These are phyloP conservation scores for Aspergillus arachidicola DNA, from an alignment of 2,329 filamentous ascomycete genomes.

Conservation along the genomic window DNA sequence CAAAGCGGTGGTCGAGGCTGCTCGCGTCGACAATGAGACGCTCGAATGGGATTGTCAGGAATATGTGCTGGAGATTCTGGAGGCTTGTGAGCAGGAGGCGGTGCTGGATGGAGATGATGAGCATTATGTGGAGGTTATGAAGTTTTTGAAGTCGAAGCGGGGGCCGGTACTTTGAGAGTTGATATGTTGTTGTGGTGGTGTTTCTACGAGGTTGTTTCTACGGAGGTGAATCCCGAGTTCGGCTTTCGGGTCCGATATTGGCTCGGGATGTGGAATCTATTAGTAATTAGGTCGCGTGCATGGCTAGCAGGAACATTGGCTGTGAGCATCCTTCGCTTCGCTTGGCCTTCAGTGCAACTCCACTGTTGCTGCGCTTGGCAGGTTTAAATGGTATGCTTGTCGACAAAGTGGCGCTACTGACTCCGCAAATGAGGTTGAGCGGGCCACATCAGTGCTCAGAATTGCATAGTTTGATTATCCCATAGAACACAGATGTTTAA, in stretches of 20 bases:
- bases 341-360: no score
- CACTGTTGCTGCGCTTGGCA: no score
- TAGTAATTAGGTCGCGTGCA: background rate
- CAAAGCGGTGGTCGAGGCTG: slow-evolving; percentile 12
- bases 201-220: background rate
- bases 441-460: accelerated
- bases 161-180: slow-evolving; percentile 14
- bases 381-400: no score
- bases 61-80: slow-evolving; percentile 26
- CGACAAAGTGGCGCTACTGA: no score
- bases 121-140: slow-evolving; percentile 20
- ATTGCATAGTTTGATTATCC: no score
- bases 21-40: slow-evolving; percentile 24
- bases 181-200: background rate
- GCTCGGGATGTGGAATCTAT: no score
- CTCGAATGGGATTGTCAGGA: slow-evolving; percentile 29
- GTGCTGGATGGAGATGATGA: slow-evolving; percentile 20
- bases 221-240: background rate
- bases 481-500: no score
- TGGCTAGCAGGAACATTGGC: background rate
- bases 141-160: slow-evolving; percentile 15
- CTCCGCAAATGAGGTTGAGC: no score
- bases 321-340: no score
- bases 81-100: slow-evolving; percentile 19
- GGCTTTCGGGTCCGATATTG: background rate